phyloP scores from a whole-genome alignment of 768 basidiomycete species.

The Dentipellis sp. region DNA sequence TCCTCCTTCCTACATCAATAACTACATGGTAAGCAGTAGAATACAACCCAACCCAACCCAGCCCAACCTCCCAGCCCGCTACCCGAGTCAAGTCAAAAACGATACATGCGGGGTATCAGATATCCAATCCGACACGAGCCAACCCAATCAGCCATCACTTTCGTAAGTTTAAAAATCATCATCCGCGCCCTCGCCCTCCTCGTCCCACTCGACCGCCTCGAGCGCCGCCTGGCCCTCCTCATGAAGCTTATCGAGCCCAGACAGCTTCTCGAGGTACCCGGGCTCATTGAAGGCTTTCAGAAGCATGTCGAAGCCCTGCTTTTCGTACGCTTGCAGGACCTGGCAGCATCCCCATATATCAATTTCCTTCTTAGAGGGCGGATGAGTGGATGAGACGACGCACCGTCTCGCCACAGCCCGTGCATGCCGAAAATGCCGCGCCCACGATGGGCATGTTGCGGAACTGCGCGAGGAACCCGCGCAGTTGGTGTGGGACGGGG shows the following conservation, averaged over 20 bases:
- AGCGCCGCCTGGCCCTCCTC: constrained; percentile 41
- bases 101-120: background rate
- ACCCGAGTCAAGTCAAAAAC: no score
- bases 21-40: background rate
- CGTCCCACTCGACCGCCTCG: constrained; percentile 41
- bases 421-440: constrained; percentile 79
- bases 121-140: background rate
- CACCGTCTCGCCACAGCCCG: constrained; percentile 81
- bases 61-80: background rate
- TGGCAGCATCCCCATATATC: constrained; percentile 19
- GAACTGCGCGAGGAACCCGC: constrained; percentile 86
- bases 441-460: constrained; percentile 78
- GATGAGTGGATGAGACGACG: constrained; percentile 54
- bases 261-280: constrained; percentile 56
- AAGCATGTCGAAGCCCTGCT: constrained; percentile 73
- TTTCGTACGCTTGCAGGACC: constrained; percentile 78
- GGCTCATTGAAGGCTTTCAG: constrained; percentile 78
- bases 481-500: constrained; percentile 86
- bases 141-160: background rate
- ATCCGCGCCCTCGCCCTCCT: constrained; percentile 26
- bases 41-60: background rate
- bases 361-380: constrained; percentile 15
- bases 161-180: constrained; percentile 19
- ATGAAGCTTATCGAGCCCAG: constrained; percentile 47
- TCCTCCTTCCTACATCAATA: no score